Base-by-base conservation (phyloP, 1,284 basidiomycete species). In the Pyrrhoderma lamaoense region DNA sequence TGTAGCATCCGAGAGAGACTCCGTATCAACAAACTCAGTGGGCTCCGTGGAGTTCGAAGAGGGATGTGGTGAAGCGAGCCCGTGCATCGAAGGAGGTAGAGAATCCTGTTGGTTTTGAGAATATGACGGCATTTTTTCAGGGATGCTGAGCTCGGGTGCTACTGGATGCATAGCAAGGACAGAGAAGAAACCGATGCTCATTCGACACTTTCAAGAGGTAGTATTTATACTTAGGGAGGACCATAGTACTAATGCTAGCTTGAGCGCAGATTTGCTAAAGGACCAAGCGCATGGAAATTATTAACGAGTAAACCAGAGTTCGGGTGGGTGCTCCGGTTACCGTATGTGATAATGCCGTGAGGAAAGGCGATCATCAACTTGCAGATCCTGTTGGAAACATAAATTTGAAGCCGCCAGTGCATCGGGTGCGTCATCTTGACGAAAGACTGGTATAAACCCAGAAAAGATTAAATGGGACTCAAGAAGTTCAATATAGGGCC, bases 141-240 rank as follows among this genome's bases (percentile, higher is more conserved):
- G 27, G 27, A 47, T 47, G 22, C 25, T 21, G n/a, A 42, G n/a
- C 18, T 42, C 25, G 39, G 19, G 22, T 34, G 38, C 23, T 47
- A 37, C 23, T 25, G 22, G 25, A 19, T 35, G 38, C 16, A 31
- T 42, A 42, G 25, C 27, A 45, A 52, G 45, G 45, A 23, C 39
- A 31, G 39, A 42, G 36, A 40, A 38, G 22, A 42, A 22, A 27
- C 36, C 13, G 19, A 14, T 35, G 36, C 36, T 23, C 22, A 43
- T 27, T 34, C 11, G 35, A 18, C 23, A 14, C 45, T 11, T 31
- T 31, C 27, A 5, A 11, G 36, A 22, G 9, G 9, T 31, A 34
- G 51, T 52, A 46, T 42, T 52, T 52, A 52, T 52, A 52, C 42
- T 22, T 21, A 46, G 27, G 23, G 42, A 23, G 47, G 49, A 21